These are phyloP conservation scores for Elaeis oleifera DNA, from an alignment of 202 grass and related monocot species.

Conservation along the genomic window DNA sequence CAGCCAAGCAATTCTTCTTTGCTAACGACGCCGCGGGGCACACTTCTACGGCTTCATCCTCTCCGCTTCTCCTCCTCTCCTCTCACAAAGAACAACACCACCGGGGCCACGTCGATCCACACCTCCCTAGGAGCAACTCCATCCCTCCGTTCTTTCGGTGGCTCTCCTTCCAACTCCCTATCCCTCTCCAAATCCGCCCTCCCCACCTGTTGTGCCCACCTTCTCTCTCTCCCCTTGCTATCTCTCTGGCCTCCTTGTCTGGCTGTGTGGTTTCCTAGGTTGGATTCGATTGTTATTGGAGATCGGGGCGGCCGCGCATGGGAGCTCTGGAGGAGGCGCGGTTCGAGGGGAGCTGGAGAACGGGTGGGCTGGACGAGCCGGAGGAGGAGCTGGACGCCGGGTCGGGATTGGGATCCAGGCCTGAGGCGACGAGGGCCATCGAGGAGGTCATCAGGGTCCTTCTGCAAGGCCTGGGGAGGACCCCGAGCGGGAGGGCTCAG, in stretches of 20 bases:
- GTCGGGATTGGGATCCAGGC: conserved; percentile 1
- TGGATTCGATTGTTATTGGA: not conserved
- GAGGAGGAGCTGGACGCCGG: not conserved
- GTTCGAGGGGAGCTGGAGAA: conserved; percentile 25
- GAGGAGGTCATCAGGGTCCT: conserved; percentile 51
- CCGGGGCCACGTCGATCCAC: conserved; percentile 31
- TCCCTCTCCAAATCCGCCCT: too few relatives aligned
- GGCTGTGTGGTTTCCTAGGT: conserved; percentile 13
- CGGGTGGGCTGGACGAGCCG: conserved; percentile 6
- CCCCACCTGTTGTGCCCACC: not conserved
- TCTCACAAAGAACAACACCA: too few relatives aligned
- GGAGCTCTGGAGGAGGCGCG: conserved; percentile 63
- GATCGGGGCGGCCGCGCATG: conserved; percentile 21
- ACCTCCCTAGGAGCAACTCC: conserved; percentile 26
- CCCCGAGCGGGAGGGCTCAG: conserved; percentile 51
- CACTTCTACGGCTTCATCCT: too few relatives aligned
- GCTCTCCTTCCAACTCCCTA: not conserved
- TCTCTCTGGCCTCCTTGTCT: not conserved
- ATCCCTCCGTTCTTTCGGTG: conserved; percentile 26
- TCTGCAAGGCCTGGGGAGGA: conserved; percentile 81
- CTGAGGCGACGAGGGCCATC: conserved; percentile 27
- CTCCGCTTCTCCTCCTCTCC: too few relatives aligned
- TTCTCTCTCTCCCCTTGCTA: not conserved
- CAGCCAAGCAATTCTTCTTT: too few relatives aligned
- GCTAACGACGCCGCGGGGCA: too few relatives aligned